These are phyloP conservation scores for Cymodocea nodosa DNA, from an alignment of 116 monocot genomes.

Conservation along the genomic window DNA sequence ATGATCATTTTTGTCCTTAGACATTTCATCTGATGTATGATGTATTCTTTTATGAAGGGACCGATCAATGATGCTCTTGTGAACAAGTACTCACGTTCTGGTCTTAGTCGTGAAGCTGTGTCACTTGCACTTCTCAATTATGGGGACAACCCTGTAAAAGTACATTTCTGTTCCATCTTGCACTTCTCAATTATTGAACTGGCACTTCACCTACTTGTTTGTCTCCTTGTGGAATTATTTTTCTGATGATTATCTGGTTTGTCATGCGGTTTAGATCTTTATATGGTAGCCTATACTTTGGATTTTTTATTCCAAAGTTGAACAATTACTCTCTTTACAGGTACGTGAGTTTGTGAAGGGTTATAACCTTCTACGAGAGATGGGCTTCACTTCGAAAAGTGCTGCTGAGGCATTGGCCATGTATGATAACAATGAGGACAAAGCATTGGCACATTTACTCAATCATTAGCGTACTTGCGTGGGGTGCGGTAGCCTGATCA, in stretches of 20 bases:
- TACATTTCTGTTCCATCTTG: constrained; percentile 4
- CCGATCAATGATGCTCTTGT: constrained; percentile 54
- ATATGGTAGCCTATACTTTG: no score
- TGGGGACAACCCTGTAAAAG: constrained; percentile 91
- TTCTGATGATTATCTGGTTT: background rate
- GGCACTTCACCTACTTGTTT: background rate
- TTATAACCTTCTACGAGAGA: constrained; percentile 78
- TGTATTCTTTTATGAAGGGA: constrained; percentile 17
- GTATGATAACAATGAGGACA: constrained; percentile 93
- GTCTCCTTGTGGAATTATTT: background rate
- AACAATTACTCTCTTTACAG: constrained; percentile 17
- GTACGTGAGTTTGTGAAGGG: constrained; percentile 93
- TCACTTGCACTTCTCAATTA: constrained; percentile 77
- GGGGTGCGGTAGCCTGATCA: no score
- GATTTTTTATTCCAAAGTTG: background rate
- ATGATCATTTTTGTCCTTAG: no score
- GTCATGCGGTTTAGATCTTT: no score
- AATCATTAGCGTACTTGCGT: constrained; percentile 8
- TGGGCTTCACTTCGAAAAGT: constrained; percentile 85
- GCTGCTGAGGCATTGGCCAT: constrained; percentile 75
- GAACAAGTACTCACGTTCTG: constrained; percentile 64
- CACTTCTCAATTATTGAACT: background rate
- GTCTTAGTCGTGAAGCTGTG: constrained; percentile 68
- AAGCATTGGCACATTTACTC: constrained; percentile 66
- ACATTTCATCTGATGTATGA: background rate